Base-by-base conservation (phyloP, 805 yeast species). In the Lipomyces yamanashiensis region DNA sequence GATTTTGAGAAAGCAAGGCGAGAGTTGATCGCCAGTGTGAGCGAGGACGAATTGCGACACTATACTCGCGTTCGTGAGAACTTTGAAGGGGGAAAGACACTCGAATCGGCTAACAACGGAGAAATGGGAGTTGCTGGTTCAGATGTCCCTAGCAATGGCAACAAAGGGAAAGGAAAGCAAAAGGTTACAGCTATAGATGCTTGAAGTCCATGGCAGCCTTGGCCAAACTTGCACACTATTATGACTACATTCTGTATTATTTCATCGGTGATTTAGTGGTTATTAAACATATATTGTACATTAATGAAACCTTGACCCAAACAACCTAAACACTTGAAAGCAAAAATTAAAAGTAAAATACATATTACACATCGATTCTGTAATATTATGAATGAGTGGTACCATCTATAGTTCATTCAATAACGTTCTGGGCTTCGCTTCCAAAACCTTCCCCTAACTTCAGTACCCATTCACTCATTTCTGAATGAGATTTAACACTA, bases 1-100 rank as follows among this genome's bases (percentile, higher is more conserved):
- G 98, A 95, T 74, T 93, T 93, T 73, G 78, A 78, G n/a, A 88
- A 85, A 71, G 93, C 98, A 0, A 85, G 84, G 68, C 73, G 77
- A 4, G 90, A 87, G 58, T 80, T 95, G 67, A 81, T 84, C 23
- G 96, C 98, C 0, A 87, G 95, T 47, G 98, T 95, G 9, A 89
- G 96, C 54, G 86, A 85, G 1, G 96, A 90, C 40, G 99, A 95
- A 72, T 79, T 95, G 55, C 81, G 82, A 33, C 98, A 93, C 71
- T 95, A 95, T 72, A 77, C 87, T 71, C 76, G 84, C 53, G 88
- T 95, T n/a, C 84, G 96, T 66, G 83, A 85, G 69, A 87, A 85
- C 71, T 93, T 93, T 74, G 97, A 91, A 75, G 92, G 93, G 34
- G 64, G 64, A 4, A 52, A 50, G 21, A 43, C 47, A 8, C 21